Evolutionary conservation across 768 basidiomycete species (phyloP), one percentile per base, ranked within the genome.

Genomic region (Lactarius hatsudake): DNA sequence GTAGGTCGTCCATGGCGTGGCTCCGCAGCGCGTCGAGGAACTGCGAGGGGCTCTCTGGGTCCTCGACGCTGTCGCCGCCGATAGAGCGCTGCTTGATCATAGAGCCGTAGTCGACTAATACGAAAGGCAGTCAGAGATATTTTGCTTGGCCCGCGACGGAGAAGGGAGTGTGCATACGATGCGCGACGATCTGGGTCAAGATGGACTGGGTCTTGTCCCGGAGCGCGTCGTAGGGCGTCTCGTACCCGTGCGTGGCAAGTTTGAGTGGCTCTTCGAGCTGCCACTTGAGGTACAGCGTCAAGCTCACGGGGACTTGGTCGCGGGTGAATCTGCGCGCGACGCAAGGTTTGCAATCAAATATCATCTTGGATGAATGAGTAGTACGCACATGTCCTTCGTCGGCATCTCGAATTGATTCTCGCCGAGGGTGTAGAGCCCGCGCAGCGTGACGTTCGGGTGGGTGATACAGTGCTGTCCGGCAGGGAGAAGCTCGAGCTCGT

Each of bases 331-430:
- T 90, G 67, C 6, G 2, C 7, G 12, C 26, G 32, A 34, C 1
- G 32, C 9, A 34, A 34, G 1, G 60, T 13, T 56, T 10, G 54
- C 59, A 58, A 9, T 38, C 59, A 58, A 12, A 28, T 8, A 7
- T 28, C 56, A 13, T 42, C 17, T 54, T 40, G 23, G 43, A 40
- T 15, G 13, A 8, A 23, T 30, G 1, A 28, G 10, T 6, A 36
- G 30, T 15, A 78, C 87, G 71, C 71, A 89, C 89, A 92, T 92
- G 70, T 92, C 90, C 76, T 92, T 93, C 9, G 91, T 93, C 4
- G 91, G 91, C 88, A 93, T 89, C 74, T 93, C 91, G 34, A 91
- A 75, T 75, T 93, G 91, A 71, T 90, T 91, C 75, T 93, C 92
- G 34, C 91, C 91, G 2, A 90, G 82, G 1, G 92, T 91, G 75